phyloP scores from a whole-genome alignment of 225 moss, liverwort and hornwort species.

The Anthoceros angustus region DNA sequence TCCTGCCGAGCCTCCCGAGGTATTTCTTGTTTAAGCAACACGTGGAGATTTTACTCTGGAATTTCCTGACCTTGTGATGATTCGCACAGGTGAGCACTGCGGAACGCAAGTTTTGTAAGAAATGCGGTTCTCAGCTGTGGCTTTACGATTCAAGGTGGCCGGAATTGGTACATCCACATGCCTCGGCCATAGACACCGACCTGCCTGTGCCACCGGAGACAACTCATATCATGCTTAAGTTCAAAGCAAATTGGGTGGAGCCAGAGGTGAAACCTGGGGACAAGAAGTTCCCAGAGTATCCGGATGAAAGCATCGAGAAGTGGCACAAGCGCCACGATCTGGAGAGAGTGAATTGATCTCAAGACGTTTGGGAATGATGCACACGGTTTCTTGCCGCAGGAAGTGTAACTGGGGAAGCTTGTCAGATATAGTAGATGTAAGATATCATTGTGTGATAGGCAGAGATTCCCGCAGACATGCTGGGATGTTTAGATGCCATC shows the following conservation, averaged over 20 bases:
- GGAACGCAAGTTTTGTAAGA: not conserved
- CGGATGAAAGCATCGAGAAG: constrained; percentile 1
- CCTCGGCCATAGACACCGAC: not conserved
- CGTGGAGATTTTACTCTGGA: not conserved
- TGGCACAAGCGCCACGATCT: not conserved
- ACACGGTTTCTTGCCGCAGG: no score
- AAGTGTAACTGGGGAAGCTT: no score
- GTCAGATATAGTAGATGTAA: no score
- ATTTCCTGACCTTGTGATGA: not conserved
- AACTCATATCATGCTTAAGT: not conserved
- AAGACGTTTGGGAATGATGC: no score
- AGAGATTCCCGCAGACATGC: no score
- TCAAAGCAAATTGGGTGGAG: not conserved
- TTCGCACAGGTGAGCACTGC: not conserved
- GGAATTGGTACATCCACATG: not conserved
- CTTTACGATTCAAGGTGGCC: not conserved
- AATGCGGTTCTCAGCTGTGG: not conserved
- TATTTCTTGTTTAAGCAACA: not conserved
- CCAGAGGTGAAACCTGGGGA: not conserved
- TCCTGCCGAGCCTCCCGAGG: not conserved
- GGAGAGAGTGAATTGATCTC: not conserved
- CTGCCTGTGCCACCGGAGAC: not conserved
- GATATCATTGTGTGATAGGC: no score
- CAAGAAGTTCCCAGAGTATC: not conserved
- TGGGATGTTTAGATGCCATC: no score